Evolutionary conservation across 2,329 filamentous ascomycete genomes (phyloP).

Genomic region (Cryphonectria nitschkei): DNA sequence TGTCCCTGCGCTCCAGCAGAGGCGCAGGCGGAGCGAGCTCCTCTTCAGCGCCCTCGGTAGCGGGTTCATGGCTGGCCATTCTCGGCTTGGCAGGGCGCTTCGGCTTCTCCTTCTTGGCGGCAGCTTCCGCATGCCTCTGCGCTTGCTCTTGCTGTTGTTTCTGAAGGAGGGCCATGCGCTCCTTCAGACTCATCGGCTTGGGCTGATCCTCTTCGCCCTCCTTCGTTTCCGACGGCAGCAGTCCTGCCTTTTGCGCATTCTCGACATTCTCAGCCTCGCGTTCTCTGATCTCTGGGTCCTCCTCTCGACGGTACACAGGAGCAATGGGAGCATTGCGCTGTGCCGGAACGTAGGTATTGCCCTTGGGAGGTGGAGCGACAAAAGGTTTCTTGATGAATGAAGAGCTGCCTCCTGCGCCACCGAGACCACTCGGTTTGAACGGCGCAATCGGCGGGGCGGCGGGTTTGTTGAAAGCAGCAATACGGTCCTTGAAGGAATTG

Average conservation of each 20-base stretch:
- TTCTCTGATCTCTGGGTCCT: conserved; percentile 75
- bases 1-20: conserved; percentile 50
- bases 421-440: conserved; percentile 75
- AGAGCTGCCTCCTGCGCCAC: conserved; percentile 52
- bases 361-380: conserved; percentile 90
- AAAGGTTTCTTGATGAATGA: conserved; percentile 96
- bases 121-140: conserved; percentile 75
- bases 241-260: conserved; percentile 69
- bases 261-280: conserved; percentile 68
- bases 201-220: conserved; percentile 76
- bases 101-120: conserved; percentile 83
- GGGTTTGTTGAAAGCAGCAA: conserved; percentile 94
- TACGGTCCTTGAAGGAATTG: conserved; percentile 89
- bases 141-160: conserved; percentile 93
- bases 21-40: conserved; percentile 42
- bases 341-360: conserved; percentile 85
- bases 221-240: conserved; percentile 50
- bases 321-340: conserved; percentile 70
- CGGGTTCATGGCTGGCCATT: conserved; percentile 50
- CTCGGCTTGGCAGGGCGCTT: conserved; percentile 72
- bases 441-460: conserved; percentile 85
- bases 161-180: conserved; percentile 91
- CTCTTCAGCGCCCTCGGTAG: conserved; percentile 33
- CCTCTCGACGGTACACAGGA: conserved; percentile 83
- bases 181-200: conserved; percentile 91